phyloP scores from a whole-genome alignment of 1,284 basidiomycete species.

The Pseudozyma tsukubaensis region DNA sequence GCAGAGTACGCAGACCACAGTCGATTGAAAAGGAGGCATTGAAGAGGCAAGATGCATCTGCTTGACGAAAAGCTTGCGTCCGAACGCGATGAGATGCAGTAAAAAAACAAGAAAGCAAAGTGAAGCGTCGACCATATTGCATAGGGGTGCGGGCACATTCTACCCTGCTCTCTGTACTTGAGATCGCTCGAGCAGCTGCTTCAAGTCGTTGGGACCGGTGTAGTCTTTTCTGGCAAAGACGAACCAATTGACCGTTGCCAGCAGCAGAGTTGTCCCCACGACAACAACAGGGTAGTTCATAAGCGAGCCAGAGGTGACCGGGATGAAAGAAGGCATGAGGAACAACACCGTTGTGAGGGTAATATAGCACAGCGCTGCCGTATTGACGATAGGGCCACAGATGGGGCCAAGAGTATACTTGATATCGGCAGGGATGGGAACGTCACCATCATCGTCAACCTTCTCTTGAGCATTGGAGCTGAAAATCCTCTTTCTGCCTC shows the following conservation, averaged over 20 bases:
- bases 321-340: conserved; percentile 31
- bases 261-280: conserved; percentile 10
- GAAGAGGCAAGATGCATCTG: no score
- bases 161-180: conserved; percentile 17
- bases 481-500: conserved; percentile 30
- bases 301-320: conserved; percentile 27
- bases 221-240: conserved; percentile 25
- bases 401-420: conserved; percentile 35
- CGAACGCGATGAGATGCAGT: no score
- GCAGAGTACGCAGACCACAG: no score
- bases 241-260: conserved; percentile 42
- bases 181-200: conserved; percentile 17
- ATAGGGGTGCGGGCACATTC: not conserved
- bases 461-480: not conserved
- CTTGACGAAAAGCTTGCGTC: no score
- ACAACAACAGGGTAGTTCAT: conserved; percentile 48
- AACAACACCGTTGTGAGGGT: conserved; percentile 40
- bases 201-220: conserved; percentile 23
- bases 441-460: conserved; percentile 13
- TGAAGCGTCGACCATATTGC: no score
- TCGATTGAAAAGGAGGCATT: no score
- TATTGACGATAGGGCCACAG: conserved; percentile 33
- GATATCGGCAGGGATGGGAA: conserved; percentile 30
- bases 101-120: no score
- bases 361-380: conserved; percentile 36